Conservation (phyloP, 2,329 filamentous ascomycete genomes). For the Ceratocystis lukuohia region DNA sequence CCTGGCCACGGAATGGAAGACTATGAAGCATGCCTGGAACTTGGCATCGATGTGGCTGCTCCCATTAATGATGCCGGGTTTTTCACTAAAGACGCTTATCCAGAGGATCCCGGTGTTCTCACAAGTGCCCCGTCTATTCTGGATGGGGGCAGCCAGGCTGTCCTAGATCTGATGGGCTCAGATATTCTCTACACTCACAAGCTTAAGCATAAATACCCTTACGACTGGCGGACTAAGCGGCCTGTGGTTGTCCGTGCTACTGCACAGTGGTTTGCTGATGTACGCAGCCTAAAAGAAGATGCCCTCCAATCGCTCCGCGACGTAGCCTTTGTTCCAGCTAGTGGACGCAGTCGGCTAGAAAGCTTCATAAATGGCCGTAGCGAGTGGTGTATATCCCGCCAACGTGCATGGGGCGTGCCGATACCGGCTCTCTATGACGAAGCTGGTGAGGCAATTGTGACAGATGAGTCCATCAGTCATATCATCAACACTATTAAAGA, state of each 20-base stretch:
- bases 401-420: constrained; percentile 90
- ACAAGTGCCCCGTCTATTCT: constrained; percentile 56
- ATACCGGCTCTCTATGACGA: constrained; percentile 80
- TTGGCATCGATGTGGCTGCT: constrained; percentile 61
- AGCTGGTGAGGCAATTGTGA: constrained; percentile 63
- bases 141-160: constrained; percentile 51
- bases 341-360: constrained; percentile 59
- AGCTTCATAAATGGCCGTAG: constrained; percentile 78
- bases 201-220: constrained; percentile 86
- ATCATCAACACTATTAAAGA: constrained; percentile 66
- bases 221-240: constrained; percentile 92
- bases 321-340: constrained; percentile 67
- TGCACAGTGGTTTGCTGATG: constrained; percentile 95
- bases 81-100: constrained; percentile 70
- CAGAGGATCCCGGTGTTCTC: constrained; percentile 53
- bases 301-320: constrained; percentile 56
- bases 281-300: constrained; percentile 63
- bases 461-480: constrained; percentile 64
- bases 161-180: constrained; percentile 54
- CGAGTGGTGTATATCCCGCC: constrained; percentile 96
- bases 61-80: constrained; percentile 70
- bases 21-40: constrained; percentile 63
- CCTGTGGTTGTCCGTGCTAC: constrained; percentile 86
- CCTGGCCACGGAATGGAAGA: constrained; percentile 96
- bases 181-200: constrained; percentile 56